Conservation (phyloP, 345 rosid genomes). For the Rhodamnia rubescens region DNA sequence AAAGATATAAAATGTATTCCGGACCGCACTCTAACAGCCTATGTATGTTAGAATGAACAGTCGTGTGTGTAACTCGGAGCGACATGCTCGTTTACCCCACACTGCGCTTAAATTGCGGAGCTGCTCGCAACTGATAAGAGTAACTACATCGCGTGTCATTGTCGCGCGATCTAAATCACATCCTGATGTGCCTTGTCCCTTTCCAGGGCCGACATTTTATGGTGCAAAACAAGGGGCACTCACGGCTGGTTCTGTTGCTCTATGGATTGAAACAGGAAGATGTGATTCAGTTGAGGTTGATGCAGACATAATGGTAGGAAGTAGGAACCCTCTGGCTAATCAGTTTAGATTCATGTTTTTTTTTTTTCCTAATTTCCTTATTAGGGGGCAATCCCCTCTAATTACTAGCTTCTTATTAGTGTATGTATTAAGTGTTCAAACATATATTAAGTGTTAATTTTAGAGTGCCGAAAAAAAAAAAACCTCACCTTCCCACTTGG, state of each 20-base stretch:
- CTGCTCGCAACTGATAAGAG: not conserved
- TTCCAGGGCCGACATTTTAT: not conserved
- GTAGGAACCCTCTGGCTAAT: not conserved
- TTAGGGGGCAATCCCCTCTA: not conserved
- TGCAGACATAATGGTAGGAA: not conserved
- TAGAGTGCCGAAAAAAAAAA: not conserved
- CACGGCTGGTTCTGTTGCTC: not conserved
- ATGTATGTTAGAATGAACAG: too few relatives aligned
- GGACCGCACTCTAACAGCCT: too few relatives aligned
- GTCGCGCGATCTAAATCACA: not conserved
- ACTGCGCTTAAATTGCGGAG: not conserved
- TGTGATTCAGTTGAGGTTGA: not conserved
- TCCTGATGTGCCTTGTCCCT: not conserved
- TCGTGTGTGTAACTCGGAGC: too few relatives aligned
- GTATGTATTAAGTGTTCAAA: not conserved
- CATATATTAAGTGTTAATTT: not conserved
- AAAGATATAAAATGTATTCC: too few relatives aligned
- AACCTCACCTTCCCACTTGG: too few relatives aligned
- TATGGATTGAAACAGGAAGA: not conserved
- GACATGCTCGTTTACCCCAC: not conserved
- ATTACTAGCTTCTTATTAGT: not conserved
- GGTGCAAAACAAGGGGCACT: not conserved
- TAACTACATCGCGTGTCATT: not conserved
- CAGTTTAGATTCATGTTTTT: not conserved
- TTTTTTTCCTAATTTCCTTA: not conserved